phyloP scores from a whole-genome alignment of 768 basidiomycete species.

The Kwoniella sp. region DNA sequence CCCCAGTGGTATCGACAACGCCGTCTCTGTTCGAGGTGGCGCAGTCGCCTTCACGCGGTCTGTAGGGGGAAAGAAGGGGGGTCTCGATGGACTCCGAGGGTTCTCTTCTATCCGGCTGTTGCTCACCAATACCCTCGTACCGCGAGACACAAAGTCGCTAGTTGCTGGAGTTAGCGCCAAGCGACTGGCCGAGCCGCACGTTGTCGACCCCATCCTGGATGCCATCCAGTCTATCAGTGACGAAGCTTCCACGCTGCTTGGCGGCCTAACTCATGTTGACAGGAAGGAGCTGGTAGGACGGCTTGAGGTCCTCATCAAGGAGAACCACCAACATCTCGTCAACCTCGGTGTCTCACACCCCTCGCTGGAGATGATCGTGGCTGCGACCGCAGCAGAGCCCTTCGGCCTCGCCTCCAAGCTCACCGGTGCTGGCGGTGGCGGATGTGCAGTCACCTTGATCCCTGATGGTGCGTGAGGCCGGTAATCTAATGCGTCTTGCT shows the following conservation, averaged over 20 bases:
- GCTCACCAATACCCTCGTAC: conserved; percentile 86
- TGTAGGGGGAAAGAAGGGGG: conserved; percentile 67
- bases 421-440: conserved; percentile 96
- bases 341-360: conserved; percentile 88
- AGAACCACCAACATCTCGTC: conserved; percentile 83
- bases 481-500: neutral
- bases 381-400: conserved; percentile 62
- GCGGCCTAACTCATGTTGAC: conserved; percentile 64
- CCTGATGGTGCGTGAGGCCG: conserved; percentile 69
- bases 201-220: conserved; percentile 69
- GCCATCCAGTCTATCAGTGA: conserved; percentile 81
- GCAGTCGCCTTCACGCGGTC: conserved; percentile 83
- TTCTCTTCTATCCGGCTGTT: conserved; percentile 88
- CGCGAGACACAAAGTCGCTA: conserved; percentile 88
- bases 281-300: conserved; percentile 63
- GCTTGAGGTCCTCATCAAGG: conserved; percentile 75
- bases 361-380: conserved; percentile 71
- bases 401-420: conserved; percentile 72
- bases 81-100: conserved; percentile 79
- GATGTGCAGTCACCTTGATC: conserved; percentile 92
- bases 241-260: conserved; percentile 67
- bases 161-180: conserved; percentile 76
- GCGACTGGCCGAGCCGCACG: conserved; percentile 65
- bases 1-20: conserved; percentile 96
- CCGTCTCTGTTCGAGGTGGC: conserved; percentile 86